Base-by-base conservation (phyloP, 257 asterid species). In the Solanum lignicaule region DNA sequence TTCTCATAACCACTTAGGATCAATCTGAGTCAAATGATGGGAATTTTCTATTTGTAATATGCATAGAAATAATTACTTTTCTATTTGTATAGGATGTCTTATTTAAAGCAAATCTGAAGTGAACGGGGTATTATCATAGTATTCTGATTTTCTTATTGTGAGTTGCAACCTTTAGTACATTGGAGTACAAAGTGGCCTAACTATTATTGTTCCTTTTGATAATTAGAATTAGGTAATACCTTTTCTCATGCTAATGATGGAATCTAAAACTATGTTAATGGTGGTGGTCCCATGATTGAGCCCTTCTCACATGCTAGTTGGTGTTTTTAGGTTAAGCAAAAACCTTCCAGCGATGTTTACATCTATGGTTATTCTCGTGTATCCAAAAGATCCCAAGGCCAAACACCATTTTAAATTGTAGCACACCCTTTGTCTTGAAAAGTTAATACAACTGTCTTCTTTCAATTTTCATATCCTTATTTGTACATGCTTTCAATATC, bases 301-400 rank as follows among this genome's bases (percentile, higher is more conserved):
- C 92, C 91, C 92, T 68, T 87, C 92, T 93, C 96, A 29, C 93
- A 88, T 90, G 91, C 95, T 87, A 87, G 88, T 92, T 90, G 81
- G 83, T 87, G 78, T 91, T 87, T 82, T 90, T 85, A 71, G 86
- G 84, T 89, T 68, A 90, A 87, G 90, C 89, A 78, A 83, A 89
- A 87, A 82, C 90, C 91, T 87, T 91, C 83, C 90, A 58, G 89
- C 69, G 86, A 83, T 90, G 88, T 90, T 90, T 89, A 83, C 85
- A 81, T 87, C 69, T 86, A 88, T 88, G 52, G 79, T 87, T 85
- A 55, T 89, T 79, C 83, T 71, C 29, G 73, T 87, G 41, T 68
- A 60, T 79, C 90, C 90, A 88, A 81, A 81, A 89, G 72, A 92
- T 86, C 86, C 82, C 85, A 55, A 58, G 91, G 91, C 88, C 89